Evolutionary conservation across 2,329 filamentous ascomycete species (phyloP).

Genomic region (Phyllosticta citribraziliensis): DNA sequence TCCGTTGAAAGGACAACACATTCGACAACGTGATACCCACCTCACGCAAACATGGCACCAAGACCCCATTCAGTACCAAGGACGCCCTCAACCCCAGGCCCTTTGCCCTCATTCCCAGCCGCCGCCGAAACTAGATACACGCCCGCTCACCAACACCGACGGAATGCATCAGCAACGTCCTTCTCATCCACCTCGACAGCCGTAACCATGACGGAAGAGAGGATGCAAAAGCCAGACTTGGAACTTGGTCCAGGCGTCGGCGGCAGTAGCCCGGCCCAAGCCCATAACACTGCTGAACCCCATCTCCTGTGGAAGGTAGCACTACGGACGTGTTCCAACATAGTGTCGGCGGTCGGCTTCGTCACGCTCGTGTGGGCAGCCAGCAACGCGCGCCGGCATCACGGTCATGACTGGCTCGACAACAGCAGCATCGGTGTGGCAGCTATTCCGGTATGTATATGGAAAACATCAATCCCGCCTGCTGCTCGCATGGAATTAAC

Average conservation of each 20-base stretch:
- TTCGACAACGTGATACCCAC: neutral
- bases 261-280: neutral
- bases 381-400: neutral
- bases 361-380: constrained; percentile 21
- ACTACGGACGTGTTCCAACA: constrained; percentile 16
- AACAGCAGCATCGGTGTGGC: constrained; percentile 15
- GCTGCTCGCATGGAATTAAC: neutral
- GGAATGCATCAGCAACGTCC: neutral
- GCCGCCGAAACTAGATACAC: neutral
- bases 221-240: neutral
- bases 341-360: constrained; percentile 22
- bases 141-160: neutral
- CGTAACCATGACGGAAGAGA: neutral
- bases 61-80: no score
- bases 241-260: constrained; percentile 15
- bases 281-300: neutral
- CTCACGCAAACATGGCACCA: neutral
- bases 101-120: neutral
- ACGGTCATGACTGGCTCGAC: constrained; percentile 13
- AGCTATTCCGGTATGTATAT: constrained; percentile 19
- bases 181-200: neutral
- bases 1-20: neutral
- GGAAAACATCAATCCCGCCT: neutral
- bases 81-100: neutral
- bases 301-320: constrained; percentile 18